Conservation (phyloP, 768 basidiomycete species). For the Lactifluus subvellereus region DNA sequence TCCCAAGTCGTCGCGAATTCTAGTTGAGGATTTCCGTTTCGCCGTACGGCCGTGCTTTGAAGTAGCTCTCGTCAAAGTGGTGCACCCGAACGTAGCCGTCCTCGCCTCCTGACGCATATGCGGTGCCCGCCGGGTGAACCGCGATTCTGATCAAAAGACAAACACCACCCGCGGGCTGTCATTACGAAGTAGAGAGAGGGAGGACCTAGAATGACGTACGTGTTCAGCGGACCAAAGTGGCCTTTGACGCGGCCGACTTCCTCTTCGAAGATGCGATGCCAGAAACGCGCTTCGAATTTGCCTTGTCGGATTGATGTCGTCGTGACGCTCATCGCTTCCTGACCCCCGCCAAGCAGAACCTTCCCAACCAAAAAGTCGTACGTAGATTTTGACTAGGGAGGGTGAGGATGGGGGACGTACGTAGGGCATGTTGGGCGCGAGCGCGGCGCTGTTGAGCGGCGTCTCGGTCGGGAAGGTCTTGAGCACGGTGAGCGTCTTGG, state of each 20-base stretch:
- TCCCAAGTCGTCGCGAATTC: background rate
- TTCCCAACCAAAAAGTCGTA: conserved; percentile 28
- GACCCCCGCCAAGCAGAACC: conserved; percentile 93
- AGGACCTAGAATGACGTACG: conserved; percentile 48
- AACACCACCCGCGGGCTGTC: conserved; percentile 8
- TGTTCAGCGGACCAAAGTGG: conserved; percentile 95
- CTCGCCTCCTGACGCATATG: conserved; percentile 93
- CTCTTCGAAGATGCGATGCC: conserved; percentile 96
- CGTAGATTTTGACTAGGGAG: too few relatives aligned
- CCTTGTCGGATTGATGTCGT: conserved; percentile 91
- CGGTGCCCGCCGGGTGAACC: conserved; percentile 81
- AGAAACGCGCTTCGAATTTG: conserved; percentile 97
- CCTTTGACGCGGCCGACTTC: conserved; percentile 97
- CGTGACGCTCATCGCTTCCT: conserved; percentile 96
- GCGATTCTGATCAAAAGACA: conserved; percentile 57
- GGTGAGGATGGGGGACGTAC: conserved; percentile 37
- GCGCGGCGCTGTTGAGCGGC: conserved; percentile 88
- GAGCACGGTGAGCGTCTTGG: conserved; percentile 80
- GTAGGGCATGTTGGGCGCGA: conserved; percentile 81
- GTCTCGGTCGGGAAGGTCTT: conserved; percentile 94
- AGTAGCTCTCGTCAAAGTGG: conserved; percentile 93
- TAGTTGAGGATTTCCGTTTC: conserved; percentile 72
- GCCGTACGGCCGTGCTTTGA: conserved; percentile 86
- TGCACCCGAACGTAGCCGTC: conserved; percentile 92
- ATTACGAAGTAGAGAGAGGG: background rate